phyloP scores from a whole-genome alignment of 148 eudicot species.

The Vaccinium corymbosum region DNA sequence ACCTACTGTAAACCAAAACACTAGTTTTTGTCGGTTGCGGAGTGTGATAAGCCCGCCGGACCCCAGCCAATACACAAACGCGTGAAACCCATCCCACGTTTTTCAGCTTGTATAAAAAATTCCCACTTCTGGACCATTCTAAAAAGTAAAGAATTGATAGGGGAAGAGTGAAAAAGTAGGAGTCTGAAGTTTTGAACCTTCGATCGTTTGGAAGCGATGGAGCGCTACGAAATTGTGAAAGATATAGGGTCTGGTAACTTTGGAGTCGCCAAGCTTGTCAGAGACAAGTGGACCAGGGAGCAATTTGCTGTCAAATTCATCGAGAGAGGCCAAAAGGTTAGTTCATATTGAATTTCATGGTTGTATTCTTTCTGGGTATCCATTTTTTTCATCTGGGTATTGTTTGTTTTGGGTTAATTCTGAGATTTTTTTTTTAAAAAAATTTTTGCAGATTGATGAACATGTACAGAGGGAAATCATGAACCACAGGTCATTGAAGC shows the following conservation, averaged over 20 bases:
- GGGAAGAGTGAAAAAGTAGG: background rate
- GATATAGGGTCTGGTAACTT: slow-evolving; percentile 86
- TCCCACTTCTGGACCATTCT: background rate
- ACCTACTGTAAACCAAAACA: background rate
- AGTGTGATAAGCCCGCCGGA: background rate
- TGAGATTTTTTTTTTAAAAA: background rate
- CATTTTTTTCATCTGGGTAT: slow-evolving; percentile 4
- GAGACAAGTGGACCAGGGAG: slow-evolving; percentile 53
- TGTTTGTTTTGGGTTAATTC: slow-evolving; percentile 1
- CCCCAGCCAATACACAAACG: background rate
- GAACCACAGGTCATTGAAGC: slow-evolving; percentile 82
- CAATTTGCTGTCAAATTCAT: slow-evolving; percentile 73
- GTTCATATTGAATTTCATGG: background rate
- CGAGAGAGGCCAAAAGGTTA: slow-evolving; percentile 79
- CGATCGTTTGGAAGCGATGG: slow-evolving; percentile 38
- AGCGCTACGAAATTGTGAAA: slow-evolving; percentile 61
- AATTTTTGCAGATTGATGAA: slow-evolving; percentile 79
- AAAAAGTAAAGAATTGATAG: background rate
- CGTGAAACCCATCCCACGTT: background rate
- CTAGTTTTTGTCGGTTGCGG: background rate
- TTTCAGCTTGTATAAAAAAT: background rate
- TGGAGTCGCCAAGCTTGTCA: slow-evolving; percentile 85
- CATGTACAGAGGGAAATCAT: slow-evolving; percentile 90
- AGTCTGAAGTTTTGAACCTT: background rate
- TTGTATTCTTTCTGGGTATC: background rate